Percentiles rank a stretch among this genome's conserved stretches.
Conservation (phyloP, 2,329 filamentous ascomycete species). For the Biscogniauxia mediterranea region DNA sequence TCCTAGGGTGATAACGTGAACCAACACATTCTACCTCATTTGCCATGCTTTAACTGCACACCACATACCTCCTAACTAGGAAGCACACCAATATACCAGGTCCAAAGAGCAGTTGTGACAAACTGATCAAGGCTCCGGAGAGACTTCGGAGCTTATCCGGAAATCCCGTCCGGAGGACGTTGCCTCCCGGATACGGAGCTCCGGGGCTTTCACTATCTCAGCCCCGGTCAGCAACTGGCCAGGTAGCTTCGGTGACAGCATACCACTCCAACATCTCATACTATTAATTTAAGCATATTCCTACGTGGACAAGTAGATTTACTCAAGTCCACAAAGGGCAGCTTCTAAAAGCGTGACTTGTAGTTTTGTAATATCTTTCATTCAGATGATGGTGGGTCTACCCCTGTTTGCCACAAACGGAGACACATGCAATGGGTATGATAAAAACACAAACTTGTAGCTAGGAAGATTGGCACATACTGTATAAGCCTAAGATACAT, state of each 20-base stretch:
- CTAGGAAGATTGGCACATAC: not conserved
- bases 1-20: too few relatives aligned
- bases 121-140: not conserved
- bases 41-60: too few relatives aligned
- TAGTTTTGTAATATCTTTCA: not conserved
- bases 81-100: not conserved
- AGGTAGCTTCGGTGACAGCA: too few relatives aligned
- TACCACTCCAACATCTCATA: too few relatives aligned
- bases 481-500: not conserved
- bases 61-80: too few relatives aligned
- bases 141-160: not conserved
- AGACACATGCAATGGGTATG: not conserved
- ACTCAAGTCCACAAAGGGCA: not conserved
- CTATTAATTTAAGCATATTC: too few relatives aligned
- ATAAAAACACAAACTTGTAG: not conserved
- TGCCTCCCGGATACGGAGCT: not conserved
- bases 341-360: not conserved
- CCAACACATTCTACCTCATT: too few relatives aligned
- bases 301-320: too few relatives aligned
- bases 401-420: not conserved
- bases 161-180: not conserved
- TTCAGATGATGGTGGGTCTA: not conserved
- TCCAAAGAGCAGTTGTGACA: not conserved
- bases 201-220: not conserved
- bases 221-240: not conserved